Percentiles rank a stretch among this genome's conserved stretches.
Conservation (phyloP, 306 rosid genomes). For the Lathyrus oleraceus region DNA sequence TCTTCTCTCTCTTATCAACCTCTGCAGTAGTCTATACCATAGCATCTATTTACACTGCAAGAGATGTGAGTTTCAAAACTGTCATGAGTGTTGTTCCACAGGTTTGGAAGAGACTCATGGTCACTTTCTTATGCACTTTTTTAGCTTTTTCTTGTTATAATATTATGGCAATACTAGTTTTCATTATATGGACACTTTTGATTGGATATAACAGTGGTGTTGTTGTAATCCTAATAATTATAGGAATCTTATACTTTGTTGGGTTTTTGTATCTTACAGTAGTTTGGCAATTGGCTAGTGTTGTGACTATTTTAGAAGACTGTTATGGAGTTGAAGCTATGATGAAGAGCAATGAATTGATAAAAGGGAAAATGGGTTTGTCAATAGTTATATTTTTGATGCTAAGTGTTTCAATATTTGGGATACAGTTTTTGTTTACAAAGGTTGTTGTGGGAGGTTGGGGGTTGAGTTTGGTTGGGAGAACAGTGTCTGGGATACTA, state of each 20-base stretch:
- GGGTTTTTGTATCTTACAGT: conserved; percentile 60
- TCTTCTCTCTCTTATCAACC: conserved; percentile 42
- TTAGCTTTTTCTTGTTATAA: conserved; percentile 44
- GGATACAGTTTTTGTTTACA: conserved; percentile 39
- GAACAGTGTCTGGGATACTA: conserved; percentile 44
- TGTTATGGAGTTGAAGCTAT: conserved; percentile 63
- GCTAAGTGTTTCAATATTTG: conserved; percentile 1
- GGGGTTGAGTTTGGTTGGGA: conserved; percentile 24
- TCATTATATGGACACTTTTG: not conserved
- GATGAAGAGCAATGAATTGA: conserved; percentile 58
- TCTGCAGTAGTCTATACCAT: conserved; percentile 81
- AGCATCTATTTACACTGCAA: conserved; percentile 56
- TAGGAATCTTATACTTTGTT: conserved; percentile 18
- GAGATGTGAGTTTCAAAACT: conserved; percentile 46
- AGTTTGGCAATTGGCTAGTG: conserved; percentile 75
- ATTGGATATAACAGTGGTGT: accelerated
- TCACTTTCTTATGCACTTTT: conserved; percentile 57
- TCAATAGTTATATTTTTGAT: conserved; percentile 26
- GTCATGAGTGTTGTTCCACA: conserved; percentile 62
- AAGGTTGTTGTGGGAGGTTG: conserved; percentile 44
- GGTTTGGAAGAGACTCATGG: conserved; percentile 69
- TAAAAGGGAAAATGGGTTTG: conserved; percentile 61
- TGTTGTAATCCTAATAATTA: not conserved
- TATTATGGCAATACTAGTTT: not conserved
- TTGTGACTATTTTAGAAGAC: conserved; percentile 71